A percentile compares a stretch with the other conserved stretches of the same genome.
Conservation (phyloP, 164 flowering plant genomes). For the Liquidambar formosana region DNA sequence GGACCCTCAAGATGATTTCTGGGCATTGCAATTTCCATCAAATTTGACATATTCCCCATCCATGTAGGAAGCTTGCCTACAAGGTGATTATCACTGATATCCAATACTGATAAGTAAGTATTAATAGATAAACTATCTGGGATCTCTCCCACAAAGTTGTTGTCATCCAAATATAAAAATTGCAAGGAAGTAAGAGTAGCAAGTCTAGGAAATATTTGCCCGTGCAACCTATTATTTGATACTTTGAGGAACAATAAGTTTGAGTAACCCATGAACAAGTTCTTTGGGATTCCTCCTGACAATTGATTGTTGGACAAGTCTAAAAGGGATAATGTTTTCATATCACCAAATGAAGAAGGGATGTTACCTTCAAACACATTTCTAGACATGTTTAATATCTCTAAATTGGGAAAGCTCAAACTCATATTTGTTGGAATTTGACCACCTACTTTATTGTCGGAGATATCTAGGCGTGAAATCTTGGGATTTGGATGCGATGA, state of each 20-base stretch:
- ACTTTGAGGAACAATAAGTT: neutral
- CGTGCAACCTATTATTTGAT: conserved; percentile 2
- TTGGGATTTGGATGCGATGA: neutral
- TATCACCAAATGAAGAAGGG: conserved; percentile 1
- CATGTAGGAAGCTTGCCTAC: conserved; percentile 5
- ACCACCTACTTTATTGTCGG: conserved; percentile 10
- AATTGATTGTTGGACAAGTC: conserved; percentile 3
- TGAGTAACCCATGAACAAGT: neutral
- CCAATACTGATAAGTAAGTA: neutral
- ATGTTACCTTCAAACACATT: neutral
- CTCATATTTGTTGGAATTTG: neutral
- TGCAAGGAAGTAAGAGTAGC: neutral
- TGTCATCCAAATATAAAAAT: neutral
- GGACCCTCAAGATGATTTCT: neutral
- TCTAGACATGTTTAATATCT: neutral
- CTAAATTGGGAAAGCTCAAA: neutral
- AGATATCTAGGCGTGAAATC: neutral
- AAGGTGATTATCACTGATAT: neutral
- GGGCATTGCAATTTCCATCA: neutral
- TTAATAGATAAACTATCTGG: neutral
- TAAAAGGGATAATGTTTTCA: neutral
- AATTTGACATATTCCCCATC: conserved; percentile 3
- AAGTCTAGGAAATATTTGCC: neutral
- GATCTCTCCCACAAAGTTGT: neutral
- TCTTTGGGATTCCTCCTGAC: neutral